A percentile compares a stretch with the other conserved stretches of the same genome.
phyloP scores from a whole-genome alignment of 257 asterid species.

The Solanum habrochaites region DNA sequence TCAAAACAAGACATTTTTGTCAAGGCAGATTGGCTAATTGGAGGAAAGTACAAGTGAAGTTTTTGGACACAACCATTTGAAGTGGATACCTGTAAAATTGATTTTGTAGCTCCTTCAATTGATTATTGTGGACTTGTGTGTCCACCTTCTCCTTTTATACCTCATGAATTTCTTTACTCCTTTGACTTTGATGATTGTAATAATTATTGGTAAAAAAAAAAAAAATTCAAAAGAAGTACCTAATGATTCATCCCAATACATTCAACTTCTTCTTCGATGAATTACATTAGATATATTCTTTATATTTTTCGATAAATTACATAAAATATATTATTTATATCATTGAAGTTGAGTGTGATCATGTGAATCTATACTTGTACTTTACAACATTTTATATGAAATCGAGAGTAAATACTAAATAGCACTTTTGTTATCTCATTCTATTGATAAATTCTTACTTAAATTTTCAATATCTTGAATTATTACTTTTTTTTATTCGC shows the following conservation, averaged over 20 bases:
- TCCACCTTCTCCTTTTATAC: conserved; percentile 11
- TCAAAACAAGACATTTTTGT: not conserved
- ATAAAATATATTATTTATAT: not conserved
- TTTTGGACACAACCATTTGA: conserved; percentile 5
- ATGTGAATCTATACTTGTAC: not conserved
- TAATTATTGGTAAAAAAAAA: not conserved
- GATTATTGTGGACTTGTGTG: not conserved
- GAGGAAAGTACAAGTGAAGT: not conserved
- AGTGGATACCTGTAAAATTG: not conserved
- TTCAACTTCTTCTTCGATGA: no score
- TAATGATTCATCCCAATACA: not conserved
- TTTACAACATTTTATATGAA: not conserved
- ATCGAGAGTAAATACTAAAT: not conserved
- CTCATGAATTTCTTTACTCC: not conserved
- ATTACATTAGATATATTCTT: not conserved
- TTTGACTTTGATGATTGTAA: not conserved
- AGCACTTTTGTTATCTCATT: not conserved
- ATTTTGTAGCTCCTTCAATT: not conserved
- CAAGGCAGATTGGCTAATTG: not conserved
- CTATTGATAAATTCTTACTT: not conserved
- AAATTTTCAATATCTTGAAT: not conserved
- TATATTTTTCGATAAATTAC: not conserved
- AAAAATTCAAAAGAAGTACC: not conserved
- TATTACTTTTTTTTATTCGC: not conserved
- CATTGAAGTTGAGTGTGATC: not conserved